A percentile compares a stretch with the other conserved stretches of the same genome.
Conservation (phyloP, 2,329 filamentous ascomycete species). For the Trichoderma sp. region DNA sequence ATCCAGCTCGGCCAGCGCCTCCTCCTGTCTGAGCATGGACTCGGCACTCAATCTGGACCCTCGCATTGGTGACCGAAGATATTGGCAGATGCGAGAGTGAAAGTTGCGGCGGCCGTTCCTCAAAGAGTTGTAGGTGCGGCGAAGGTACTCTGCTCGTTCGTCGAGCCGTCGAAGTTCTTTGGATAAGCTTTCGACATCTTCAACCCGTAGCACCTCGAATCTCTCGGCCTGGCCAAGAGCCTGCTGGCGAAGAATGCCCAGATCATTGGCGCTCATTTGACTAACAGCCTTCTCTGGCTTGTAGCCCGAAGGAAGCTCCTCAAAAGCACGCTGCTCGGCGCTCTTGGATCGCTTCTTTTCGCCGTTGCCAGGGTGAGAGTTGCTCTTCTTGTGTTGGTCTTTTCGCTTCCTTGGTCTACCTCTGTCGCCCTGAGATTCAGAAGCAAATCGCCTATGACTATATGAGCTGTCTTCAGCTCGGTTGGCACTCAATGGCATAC, state of each 20-base stretch:
- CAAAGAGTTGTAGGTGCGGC: conserved; percentile 72
- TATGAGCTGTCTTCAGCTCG: conserved; percentile 11
- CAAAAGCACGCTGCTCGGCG: conserved; percentile 57
- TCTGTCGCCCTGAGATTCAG: conserved; percentile 58
- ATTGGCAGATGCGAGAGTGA: conserved; percentile 73
- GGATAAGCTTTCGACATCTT: conserved; percentile 64
- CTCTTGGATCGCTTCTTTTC: conserved; percentile 47
- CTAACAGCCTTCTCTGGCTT: conserved; percentile 51
- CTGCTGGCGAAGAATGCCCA: conserved; percentile 55
- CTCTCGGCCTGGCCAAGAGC: conserved; percentile 60
- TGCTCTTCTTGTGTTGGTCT: conserved; percentile 42
- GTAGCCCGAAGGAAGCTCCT: conserved; percentile 59
- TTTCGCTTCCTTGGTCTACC: conserved; percentile 57
- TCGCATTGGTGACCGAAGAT: conserved; percentile 65
- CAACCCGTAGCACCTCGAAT: conserved; percentile 62
- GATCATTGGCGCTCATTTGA: conserved; percentile 48
- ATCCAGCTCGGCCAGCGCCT: conserved; percentile 74
- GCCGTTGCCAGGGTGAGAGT: conserved; percentile 37
- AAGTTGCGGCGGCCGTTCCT: conserved; percentile 74
- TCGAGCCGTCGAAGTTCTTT: conserved; percentile 75
- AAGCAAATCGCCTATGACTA: conserved; percentile 52
- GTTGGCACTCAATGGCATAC: conserved; percentile 4
- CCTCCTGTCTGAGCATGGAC: conserved; percentile 75
- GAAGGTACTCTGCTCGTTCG: conserved; percentile 74
- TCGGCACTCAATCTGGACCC: conserved; percentile 71